Evolutionary conservation across 129 eudicot genomes (phyloP), one percentile per base, ranked within the genome.

Genomic region (Escallonia herrerae): DNA sequence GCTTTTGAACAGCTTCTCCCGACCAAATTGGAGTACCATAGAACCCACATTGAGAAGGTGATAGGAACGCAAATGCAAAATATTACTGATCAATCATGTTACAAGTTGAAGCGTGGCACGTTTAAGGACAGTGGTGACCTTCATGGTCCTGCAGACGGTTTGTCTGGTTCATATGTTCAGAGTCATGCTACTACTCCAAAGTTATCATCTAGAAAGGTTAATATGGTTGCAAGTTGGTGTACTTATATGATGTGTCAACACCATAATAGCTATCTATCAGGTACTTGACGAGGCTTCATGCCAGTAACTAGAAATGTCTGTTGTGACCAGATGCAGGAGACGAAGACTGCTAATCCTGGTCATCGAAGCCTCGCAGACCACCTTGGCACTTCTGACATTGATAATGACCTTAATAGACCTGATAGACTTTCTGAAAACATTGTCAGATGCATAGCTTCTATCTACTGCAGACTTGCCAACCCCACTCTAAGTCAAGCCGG

Each of bases 331-430:
- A 54, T 67, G 76, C 90, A 90, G 97, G 90, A 75, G 40, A 78
- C 63, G 69, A 75, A 62, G 59, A 48, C 56, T 11, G 66, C 73
- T 39, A 66, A 63, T 75, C 66, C 66, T 45, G 71, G 68, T 43
- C 89, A 80, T 62, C 82, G 84, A 40, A 89, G 94, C 77, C 86
- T 86, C n/a, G 90, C 82, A 60, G 87, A 86, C 67, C 95, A 86
- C 80, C 82, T 89, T 39, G 82, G 76, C 59, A 62, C 81, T 56
- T 76, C 82, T 55, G 67, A 69, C 66, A 66, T 63, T 8, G 77
- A 85, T 67, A 60, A 72, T 60, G 68, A 22, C 59, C 70, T 62
- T 41, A 80, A 72, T 37, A 76, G 63, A 70, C 95, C 96, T 2
- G 87, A 74, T 78, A 77, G 73, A 51, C 84, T 89, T 40, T 89